These are phyloP conservation scores for Immersiella caudata DNA, from an alignment of 495 filamentous ascomycete genomes.

Conservation along the genomic window DNA sequence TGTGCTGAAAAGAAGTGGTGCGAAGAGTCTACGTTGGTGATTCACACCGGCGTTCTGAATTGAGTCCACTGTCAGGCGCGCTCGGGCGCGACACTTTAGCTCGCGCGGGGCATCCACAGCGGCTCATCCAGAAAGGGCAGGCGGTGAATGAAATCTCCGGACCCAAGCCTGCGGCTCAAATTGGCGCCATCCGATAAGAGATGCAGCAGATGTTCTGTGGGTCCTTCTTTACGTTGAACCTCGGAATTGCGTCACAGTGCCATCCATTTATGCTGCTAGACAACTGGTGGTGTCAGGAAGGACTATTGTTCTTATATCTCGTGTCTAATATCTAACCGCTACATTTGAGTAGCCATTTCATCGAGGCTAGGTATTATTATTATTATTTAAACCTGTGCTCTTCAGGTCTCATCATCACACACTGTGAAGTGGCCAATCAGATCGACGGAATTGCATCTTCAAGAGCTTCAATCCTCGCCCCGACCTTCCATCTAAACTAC, in stretches of 20 bases:
- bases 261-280: background rate
- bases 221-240: background rate
- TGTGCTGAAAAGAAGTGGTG: background rate
- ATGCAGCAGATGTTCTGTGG: slow-evolving; percentile 20
- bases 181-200: background rate
- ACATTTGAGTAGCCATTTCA: background rate
- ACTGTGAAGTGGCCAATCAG: background rate
- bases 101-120: slow-evolving; percentile 32
- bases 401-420: background rate
- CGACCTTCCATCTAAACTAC: background rate
- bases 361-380: background rate
- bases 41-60: slow-evolving; percentile 13
- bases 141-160: slow-evolving; percentile 22
- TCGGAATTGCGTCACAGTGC: slow-evolving; percentile 19
- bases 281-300: no score
- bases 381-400: background rate
- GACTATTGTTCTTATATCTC: background rate
- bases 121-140: slow-evolving; percentile 8
- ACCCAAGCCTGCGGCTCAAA: background rate
- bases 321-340: background rate
- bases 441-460: background rate
- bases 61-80: slow-evolving; percentile 29
- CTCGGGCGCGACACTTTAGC: slow-evolving; percentile 33
- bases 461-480: background rate
- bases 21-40: background rate